Base-by-base conservation (phyloP, 805 yeast species). In the Ogataea paradorogensis region DNA sequence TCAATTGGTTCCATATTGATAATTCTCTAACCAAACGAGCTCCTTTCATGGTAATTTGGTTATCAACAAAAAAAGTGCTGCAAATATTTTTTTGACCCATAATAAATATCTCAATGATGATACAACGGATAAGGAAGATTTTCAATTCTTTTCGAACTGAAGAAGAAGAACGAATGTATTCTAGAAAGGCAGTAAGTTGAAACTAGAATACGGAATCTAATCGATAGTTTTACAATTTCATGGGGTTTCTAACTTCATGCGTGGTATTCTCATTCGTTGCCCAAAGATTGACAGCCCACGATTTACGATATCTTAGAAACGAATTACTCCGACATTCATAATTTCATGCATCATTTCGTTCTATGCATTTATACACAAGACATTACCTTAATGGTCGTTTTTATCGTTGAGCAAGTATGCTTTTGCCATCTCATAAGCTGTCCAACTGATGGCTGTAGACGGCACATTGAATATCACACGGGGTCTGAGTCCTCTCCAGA, bases 401-500 rank as follows among this genome's bases (percentile, higher is more conserved):
- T 35, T 32, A 33, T 33, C 35, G 23, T 33, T 46, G 15, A 74
- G 59, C 55, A 82, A 63, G 49, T 82, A 71, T 50, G 78, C 82
- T 65, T 91, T 91, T 30, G 96, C 97, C 91, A 90, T 86, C 62
- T 91, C 99, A 63, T 91, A 91, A 20, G 95, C 87, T 1, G 98
- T 91, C 98, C 98, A 91, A 49, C 95, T 82, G 46, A 91, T 89
- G 15, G 98, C 98, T 7, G 98, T 91, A 32, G 95, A 81, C 15
- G 99, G 99, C 60, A 91, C 89, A 62, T 89, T 89, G 50, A 93
- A 84, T 23, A 91, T 80, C 40, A 93, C 80, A 63, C 99, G 79
- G 32, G 99, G 97, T 56, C 82, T 80, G 55, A 88, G 70, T 14
- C 99, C 99, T 51, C 95, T 74, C 55, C 74, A 59, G 61, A 93